These are phyloP conservation scores for Chaetomium cochliodes DNA, from an alignment of 495 filamentous ascomycete genomes.

Conservation along the genomic window DNA sequence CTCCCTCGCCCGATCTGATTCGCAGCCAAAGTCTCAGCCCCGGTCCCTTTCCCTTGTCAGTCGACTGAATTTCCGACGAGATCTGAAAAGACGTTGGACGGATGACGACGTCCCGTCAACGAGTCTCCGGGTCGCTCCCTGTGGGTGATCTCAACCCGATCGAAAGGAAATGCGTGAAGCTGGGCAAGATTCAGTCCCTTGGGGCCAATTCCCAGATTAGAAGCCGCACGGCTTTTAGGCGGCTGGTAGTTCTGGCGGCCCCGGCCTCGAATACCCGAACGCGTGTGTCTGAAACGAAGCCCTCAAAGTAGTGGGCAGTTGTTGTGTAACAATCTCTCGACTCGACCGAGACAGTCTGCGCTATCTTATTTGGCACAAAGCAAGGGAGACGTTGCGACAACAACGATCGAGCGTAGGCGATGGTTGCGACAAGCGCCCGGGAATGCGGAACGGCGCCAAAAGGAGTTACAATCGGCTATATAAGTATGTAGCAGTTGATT, in stretches of 20 bases:
- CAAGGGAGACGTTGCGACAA: slow-evolving; percentile 14
- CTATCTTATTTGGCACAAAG: slow-evolving; percentile 12
- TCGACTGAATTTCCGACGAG: slow-evolving; percentile 11
- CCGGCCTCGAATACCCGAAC: neutral
- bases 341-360: neutral
- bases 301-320: slow-evolving; percentile 11
- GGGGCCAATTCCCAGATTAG: too few species aligned
- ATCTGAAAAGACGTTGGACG: neutral
- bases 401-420: neutral
- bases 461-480: slow-evolving; percentile 2
- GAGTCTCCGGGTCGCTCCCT: neutral
- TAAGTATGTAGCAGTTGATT: neutral
- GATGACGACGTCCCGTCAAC: slow-evolving; percentile 10
- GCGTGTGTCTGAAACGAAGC: slow-evolving; percentile 28
- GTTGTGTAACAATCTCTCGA: slow-evolving; percentile 12
- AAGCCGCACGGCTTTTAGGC: neutral
- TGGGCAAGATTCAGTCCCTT: too few species aligned
- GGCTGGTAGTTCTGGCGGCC: neutral
- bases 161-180: too few species aligned
- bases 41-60: neutral
- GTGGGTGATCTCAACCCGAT: neutral
- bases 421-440: neutral
- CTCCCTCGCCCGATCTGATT: slow-evolving; percentile 4
- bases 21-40: neutral
- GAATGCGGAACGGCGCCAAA: neutral